Evolutionary conservation across 164 flowering plant genomes (phyloP).

Genomic region (Liquidambar formosana): DNA sequence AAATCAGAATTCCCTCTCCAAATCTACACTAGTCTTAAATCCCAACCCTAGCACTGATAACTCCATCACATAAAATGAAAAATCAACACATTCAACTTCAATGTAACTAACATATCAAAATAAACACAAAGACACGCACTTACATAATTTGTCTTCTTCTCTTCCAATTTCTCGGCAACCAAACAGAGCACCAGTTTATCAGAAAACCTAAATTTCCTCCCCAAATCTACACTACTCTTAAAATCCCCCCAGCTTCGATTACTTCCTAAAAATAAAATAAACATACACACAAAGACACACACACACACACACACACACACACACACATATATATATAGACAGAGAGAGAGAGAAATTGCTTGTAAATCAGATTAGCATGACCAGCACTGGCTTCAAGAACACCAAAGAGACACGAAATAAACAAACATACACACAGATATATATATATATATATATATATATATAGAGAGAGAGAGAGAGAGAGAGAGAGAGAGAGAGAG

Average conservation of each 20-base stretch:
- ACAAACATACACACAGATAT: not conserved
- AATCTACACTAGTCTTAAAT: not conserved
- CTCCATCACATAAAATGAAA: not conserved
- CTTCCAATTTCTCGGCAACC: not conserved
- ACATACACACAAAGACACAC: no score
- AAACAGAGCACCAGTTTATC: not conserved
- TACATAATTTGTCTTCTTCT: no score
- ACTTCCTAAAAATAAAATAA: not conserved
- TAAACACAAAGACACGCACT: no score
- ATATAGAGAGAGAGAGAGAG: not conserved
- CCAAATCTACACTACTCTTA: not conserved
- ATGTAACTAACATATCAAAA: not conserved
- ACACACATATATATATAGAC: not conserved
- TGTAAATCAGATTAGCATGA: not conserved
- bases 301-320: not conserved
- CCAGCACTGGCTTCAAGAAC: no score
- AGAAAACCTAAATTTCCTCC: not conserved
- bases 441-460: not conserved
- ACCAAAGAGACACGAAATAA: no score
- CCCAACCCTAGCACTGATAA: not conserved
- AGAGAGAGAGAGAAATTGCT: not conserved
- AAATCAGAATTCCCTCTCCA: no score
- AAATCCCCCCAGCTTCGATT: not conserved
- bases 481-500: constrained; percentile 2
- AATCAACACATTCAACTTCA: not conserved